Base-by-base conservation (phyloP, 1,284 basidiomycete genomes). In the Lignosus rhinocerotis region DNA sequence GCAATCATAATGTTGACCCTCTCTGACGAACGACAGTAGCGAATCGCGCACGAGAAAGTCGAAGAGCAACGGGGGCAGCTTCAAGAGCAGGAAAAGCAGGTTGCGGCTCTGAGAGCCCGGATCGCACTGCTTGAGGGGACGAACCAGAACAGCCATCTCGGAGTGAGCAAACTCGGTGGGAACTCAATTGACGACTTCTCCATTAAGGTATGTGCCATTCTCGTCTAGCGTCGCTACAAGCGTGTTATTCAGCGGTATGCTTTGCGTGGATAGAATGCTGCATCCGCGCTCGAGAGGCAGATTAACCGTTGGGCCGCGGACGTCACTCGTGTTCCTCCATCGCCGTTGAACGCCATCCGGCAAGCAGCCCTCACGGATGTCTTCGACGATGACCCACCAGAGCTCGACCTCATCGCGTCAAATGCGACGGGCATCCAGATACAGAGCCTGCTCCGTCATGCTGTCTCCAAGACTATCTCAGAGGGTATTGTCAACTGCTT, bases 281-380 rank as follows among this genome's bases (percentile, higher is more conserved):
- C 90, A 1, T 88, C 89, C 16, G 84, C 86, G 51, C 81, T 93
- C 14, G 91, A 92, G 66, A 84, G 88, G 50, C 77, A 85, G 53
- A 85, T 93, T 70, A 93, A 93, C 69, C 83, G 90, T 64, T 93
- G 89, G 90, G 89, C 90, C 1, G 87, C 87, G 53, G 88, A 90
- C 49, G 75, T 88, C 60, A 78, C 90, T 6, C 82, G 86, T 32
- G 68, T 73, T 6, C 84, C 85, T 2, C 84, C 86, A 9, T 75
- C 76, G 0, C 74, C 80, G 3, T 73, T 88, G n/a, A 74, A 78
- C 12, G 73, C 77, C 3, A 70, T 92, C 17, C 82, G 82, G 62
- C 72, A 80, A n/a, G 85, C 86, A 0, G 78, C 84, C 9, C 72
- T 91, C 34, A 68, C 69, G 39, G 90, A 92, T 64, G 74, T 91